Evolutionary conservation across 305 asterid genomes (phyloP), one percentile per base, ranked within the genome.

Genomic region (Solanum aculeatissimum): DNA sequence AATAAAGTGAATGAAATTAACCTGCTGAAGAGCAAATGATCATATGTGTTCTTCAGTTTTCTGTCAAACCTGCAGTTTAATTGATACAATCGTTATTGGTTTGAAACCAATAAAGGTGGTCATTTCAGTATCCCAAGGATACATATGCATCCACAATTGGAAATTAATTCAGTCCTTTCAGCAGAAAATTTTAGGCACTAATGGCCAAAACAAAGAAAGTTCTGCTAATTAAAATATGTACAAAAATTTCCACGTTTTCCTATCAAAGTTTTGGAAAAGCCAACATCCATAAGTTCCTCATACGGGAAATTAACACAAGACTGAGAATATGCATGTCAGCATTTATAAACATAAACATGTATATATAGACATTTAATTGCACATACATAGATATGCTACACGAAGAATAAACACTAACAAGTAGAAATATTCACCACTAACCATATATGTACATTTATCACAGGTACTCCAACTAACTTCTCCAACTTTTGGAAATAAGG

Each of bases 1-100:
- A 45, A 65, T 21, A 54, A 75, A 15, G 81, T 18, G n/a, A 13
- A 53, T 29, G 83, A 45, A 65, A 82, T 29, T 82, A 75, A 95
- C 98, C 98, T 95, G 98, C 99, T 96, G 90, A 96, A 96, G 58
- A 96, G 98, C 75, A 95, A 93, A 91, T 93, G 95, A 89, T 96
- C 99, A n/a, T 92, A 95, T 40, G 97, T 90, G 93, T 96, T 96
- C 65, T 92, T 95, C 88, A 96, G 91, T 86, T 96, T 96, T 88
- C 97, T 91, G 91, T 96, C 99, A 45, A 96, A 96, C 99, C 99
- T 96, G 97, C 91, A 92, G 81, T 42, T 55, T 60, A 66, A 88
- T 27, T 66, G 8, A 53, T 29, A 10, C 45, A 66, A 18, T 63
- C 23, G 7, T 43, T 80, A 80, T 57, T 19, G 49, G 75, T 32